Percentiles rank a stretch among this genome's conserved stretches.
Conservation (phyloP, 2,329 filamentous ascomycete species). For the Aspergillus eucalypticola region DNA sequence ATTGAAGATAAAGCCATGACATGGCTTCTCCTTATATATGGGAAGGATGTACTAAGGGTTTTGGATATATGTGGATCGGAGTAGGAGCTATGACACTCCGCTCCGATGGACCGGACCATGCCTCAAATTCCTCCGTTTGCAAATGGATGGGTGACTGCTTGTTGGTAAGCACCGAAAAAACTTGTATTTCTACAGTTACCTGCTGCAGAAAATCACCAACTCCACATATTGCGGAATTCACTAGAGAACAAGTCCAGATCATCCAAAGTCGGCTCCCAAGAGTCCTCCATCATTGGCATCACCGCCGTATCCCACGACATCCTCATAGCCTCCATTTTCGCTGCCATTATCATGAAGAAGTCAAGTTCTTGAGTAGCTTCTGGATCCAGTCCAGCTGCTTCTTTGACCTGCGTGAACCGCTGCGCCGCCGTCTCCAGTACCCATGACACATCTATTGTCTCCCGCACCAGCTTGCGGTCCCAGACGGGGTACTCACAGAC, state of each 20-base stretch:
- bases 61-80: no score
- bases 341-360: background rate
- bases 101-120: no score
- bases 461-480: slow-evolving; percentile 1
- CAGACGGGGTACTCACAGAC: slow-evolving; percentile 6
- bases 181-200: no score
- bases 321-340: background rate
- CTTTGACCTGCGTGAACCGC: background rate
- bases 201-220: background rate
- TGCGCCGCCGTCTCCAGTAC: background rate
- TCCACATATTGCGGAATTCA: slow-evolving; percentile 1
- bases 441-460: slow-evolving; percentile 1
- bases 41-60: no score
- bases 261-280: background rate
- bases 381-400: background rate
- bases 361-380: background rate
- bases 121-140: no score
- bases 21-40: no score
- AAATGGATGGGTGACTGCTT: no score
- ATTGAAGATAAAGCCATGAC: no score
- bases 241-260: background rate
- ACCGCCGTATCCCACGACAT: background rate
- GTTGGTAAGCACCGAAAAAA: no score
- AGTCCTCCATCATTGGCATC: background rate
- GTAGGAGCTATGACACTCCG: no score